These are phyloP conservation scores for Annona squamosa DNA, from an alignment of 164 flowering plant genomes.

Conservation along the genomic window DNA sequence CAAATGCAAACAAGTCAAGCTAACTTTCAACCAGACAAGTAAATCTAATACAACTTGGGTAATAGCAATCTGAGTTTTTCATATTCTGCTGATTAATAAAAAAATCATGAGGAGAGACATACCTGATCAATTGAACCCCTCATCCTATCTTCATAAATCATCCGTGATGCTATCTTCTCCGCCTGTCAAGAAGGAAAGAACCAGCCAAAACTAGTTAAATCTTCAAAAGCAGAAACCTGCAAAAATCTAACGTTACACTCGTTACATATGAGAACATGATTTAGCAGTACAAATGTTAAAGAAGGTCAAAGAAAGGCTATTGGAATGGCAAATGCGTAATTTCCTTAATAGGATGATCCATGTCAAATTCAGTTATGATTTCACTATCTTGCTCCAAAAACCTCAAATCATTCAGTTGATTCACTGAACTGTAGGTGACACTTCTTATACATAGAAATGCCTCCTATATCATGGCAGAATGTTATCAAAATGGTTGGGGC, in stretches of 20 bases:
- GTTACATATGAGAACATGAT: not conserved
- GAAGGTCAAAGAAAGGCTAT: not conserved
- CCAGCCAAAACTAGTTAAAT: not conserved
- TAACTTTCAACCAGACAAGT: not conserved
- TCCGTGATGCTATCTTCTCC: constrained; percentile 95
- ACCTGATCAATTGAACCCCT: constrained; percentile 99
- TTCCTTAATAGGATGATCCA: not conserved
- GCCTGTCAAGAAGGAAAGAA: constrained; percentile 47
- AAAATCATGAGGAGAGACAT: not conserved
- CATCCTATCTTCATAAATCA: constrained; percentile 96
- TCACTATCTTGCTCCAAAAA: too few relatives aligned
- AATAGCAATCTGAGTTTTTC: not conserved
- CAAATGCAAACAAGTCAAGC: not conserved
- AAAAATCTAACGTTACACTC: not conserved
- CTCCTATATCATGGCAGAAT: too few relatives aligned
- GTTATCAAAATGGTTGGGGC: too few relatives aligned
- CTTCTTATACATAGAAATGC: too few relatives aligned
- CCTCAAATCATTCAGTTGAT: too few relatives aligned
- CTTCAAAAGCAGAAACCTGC: not conserved
- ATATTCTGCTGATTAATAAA: not conserved
- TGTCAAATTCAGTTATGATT: not conserved
- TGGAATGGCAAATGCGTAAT: not conserved
- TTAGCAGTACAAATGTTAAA: not conserved
- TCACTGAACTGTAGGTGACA: too few relatives aligned
- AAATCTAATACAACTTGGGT: not conserved